A percentile compares a stretch with the other conserved stretches of the same genome.
Conservation (phyloP, 1,139 yeast genomes). For the Diutina scorzettiae region DNA sequence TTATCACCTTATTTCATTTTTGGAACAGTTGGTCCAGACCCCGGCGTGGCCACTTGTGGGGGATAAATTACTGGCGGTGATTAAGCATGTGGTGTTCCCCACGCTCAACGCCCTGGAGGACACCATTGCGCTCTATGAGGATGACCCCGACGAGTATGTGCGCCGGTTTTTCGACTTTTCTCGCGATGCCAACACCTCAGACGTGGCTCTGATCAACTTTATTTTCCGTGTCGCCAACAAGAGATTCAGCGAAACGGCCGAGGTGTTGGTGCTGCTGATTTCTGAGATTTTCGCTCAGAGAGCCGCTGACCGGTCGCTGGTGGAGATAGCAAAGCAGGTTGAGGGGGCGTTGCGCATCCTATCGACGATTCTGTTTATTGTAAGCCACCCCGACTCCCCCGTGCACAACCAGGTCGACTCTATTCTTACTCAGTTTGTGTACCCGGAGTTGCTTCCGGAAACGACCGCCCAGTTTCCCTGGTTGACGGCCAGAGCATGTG, state of each 20-base stretch:
- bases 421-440: conserved; percentile 30
- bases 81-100: conserved; percentile 52
- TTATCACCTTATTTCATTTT: conserved; percentile 50
- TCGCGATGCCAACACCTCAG: conserved; percentile 66
- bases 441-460: conserved; percentile 32
- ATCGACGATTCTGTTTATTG: conserved; percentile 27
- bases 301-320: conserved; percentile 19
- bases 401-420: conserved; percentile 35
- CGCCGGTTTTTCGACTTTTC: conserved; percentile 59
- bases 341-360: conserved; percentile 43
- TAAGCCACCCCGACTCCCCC: conserved; percentile 30
- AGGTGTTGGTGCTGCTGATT: conserved; percentile 32
- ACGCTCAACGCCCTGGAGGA: conserved; percentile 45
- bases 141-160: conserved; percentile 63
- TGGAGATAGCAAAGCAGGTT: conserved; percentile 25
- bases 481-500: conserved; percentile 47
- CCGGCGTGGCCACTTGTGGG: conserved; percentile 43
- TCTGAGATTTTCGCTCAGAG: conserved; percentile 39
- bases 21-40: conserved; percentile 47
- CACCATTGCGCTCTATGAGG: conserved; percentile 52
- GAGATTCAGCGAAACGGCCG: conserved; percentile 34
- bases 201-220: conserved; percentile 72
- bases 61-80: conserved; percentile 45
- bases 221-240: conserved; percentile 38
- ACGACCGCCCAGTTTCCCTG: conserved; percentile 25